Base-by-base conservation (phyloP, 2,329 filamentous ascomycete species). In the Penicillium paneum region DNA sequence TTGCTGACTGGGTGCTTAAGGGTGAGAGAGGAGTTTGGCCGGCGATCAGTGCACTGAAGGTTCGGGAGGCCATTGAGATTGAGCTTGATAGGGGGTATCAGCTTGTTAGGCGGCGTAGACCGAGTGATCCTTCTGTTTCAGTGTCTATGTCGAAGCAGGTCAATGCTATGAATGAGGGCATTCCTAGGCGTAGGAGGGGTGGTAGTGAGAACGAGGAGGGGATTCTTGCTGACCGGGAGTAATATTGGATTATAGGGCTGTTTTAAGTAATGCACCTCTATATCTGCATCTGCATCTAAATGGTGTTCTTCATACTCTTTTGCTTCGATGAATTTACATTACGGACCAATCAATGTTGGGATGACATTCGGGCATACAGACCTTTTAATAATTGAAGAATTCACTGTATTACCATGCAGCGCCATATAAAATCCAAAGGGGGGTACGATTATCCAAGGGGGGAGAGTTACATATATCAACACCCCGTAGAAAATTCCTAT, bases 1-100 rank as follows among this genome's bases (percentile, higher is more conserved):
- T 97, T 3, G 85, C 90, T 54, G 89, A 93, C 64, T 97, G 92
- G 93, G 91, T 95, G 50, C 73, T 86, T 31, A 82, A 88, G 51
- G 93, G 93, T 1, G 93, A 97, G 74, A 78, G 86, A 58, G 92
- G 89, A 61, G 91, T 96, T 0, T 97, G 93, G 92, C 93, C 92
- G 0, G 90, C 91, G 2, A 84, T 96, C 3, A 86, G 86, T 31
- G 90, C 91, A 13, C 74, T 97, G 57, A 87, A 88, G 64, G 86
- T 96, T 7, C 79, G 93, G 7, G 94, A 90, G 71, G 88, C 87
- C 5, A 82, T 97, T 8, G 93, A 97, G 72, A 87, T 91, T 52
- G 91, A 96, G 69, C 78, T 97, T 11, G 92, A 97, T 70, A 79
- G 86, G 43, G 89, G 90, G 0, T 97, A 96, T 71, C 89, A 95